Conservation (phyloP, 2,329 filamentous ascomycete genomes). For the Exophiala aquamarina region DNA sequence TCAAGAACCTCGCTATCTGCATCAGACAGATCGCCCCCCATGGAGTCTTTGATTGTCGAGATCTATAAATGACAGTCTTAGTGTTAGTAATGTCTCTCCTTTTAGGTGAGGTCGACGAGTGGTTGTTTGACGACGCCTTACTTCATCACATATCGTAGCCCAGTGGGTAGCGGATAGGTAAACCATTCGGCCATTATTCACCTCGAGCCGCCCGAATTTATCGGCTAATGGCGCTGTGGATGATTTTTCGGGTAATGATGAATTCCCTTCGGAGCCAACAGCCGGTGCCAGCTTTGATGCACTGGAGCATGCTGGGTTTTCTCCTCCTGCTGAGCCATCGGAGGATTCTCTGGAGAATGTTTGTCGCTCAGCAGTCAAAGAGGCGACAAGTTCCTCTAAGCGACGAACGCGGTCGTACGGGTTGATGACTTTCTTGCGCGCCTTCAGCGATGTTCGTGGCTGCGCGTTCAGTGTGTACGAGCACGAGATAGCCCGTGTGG, state of each 20-base stretch:
- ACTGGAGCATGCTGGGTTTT: too few species aligned
- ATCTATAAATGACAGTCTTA: too few species aligned
- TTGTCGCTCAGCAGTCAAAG: too few species aligned
- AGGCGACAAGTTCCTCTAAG: neutral
- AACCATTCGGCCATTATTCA: conserved; percentile 1
- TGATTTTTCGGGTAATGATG: too few species aligned
- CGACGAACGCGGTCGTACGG: neutral
- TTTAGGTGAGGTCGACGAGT: too few species aligned
- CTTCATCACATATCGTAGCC: conserved; percentile 5
- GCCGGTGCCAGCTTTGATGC: too few species aligned
- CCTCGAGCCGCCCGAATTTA: neutral
- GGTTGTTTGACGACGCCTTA: too few species aligned
- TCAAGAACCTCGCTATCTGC: neutral
- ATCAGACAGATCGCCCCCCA: neutral
- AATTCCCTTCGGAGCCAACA: too few species aligned
- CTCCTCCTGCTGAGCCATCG: too few species aligned
- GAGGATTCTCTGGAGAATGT: neutral
- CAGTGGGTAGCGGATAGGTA: conserved; percentile 3
- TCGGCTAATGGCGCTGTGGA: too few species aligned
- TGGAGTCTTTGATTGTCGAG: neutral
- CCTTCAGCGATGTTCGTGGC: neutral
- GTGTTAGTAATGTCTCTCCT: too few species aligned
- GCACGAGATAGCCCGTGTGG: neutral
- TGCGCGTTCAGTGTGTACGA: neutral
- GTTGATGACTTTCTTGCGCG: neutral